Evolutionary conservation across 805 yeast genomes (phyloP).

Genomic region (Candida hispaniensis): DNA sequence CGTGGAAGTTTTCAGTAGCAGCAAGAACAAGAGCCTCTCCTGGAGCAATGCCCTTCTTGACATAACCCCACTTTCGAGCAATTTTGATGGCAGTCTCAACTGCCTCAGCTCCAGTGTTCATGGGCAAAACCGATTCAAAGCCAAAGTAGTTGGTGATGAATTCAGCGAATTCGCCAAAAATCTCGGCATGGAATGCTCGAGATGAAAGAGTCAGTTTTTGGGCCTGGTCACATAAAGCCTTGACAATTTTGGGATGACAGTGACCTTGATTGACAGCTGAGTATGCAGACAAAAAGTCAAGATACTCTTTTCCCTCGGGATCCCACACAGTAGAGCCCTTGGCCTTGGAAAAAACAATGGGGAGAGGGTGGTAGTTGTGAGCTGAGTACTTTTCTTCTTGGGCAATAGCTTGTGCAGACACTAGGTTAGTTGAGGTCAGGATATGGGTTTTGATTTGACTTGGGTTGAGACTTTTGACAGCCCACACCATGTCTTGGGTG

Average conservation of each 20-base stretch:
- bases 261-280: constrained; percentile 98
- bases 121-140: constrained; percentile 89
- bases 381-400: constrained; percentile 80
- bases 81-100: constrained; percentile 90
- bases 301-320: constrained; percentile 89
- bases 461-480: not conserved
- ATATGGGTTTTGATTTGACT: not conserved
- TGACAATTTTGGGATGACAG: constrained; percentile 86
- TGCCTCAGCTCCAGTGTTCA: constrained; percentile 99
- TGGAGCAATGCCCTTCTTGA: constrained; percentile 68
- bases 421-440: not conserved
- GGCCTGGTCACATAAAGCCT: constrained; percentile 81
- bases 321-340: constrained; percentile 94
- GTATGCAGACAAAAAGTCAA: constrained; percentile 88
- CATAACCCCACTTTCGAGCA: constrained; percentile 97
- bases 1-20: constrained; percentile 89
- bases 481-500: not conserved
- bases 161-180: constrained; percentile 78
- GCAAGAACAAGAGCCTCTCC: constrained; percentile 80
- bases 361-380: constrained; percentile 93
- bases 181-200: constrained; percentile 85
- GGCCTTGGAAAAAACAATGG: constrained; percentile 84
- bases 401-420: constrained; percentile 48
- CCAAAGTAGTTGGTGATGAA: constrained; percentile 79
- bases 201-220: constrained; percentile 73